Evolutionary conservation across 176 grass and related monocot genomes (phyloP).

Genomic region (Bromus sterilis): DNA sequence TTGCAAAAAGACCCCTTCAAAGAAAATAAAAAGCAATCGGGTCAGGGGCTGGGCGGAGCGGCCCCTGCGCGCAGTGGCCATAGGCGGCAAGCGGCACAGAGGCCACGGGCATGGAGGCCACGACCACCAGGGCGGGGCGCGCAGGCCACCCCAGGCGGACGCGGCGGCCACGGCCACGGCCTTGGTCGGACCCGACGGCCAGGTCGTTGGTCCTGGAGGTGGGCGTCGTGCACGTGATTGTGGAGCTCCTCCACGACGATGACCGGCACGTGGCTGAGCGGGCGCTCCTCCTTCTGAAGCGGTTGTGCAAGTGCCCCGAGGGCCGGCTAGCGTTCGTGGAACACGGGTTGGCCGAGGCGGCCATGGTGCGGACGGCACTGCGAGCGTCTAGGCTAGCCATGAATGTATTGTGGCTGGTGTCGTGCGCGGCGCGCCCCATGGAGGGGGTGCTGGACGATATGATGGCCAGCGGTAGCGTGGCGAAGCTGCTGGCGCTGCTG

Average conservation of each 20-base stretch:
- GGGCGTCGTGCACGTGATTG: conserved; percentile 49
- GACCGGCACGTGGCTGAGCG: conserved; percentile 40
- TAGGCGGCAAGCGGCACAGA: no score
- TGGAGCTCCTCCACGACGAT: conserved; percentile 61
- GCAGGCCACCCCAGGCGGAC: no score
- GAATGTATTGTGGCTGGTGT: conserved; percentile 56
- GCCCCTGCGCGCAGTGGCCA: no score
- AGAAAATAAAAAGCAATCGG: no score
- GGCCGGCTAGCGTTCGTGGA: conserved; percentile 61
- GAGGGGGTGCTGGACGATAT: conserved; percentile 58
- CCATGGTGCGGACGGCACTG: conserved; percentile 33
- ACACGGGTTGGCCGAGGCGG: conserved; percentile 49
- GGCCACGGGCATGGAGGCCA: no score
- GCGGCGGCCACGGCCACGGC: no score
- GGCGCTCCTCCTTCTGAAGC: conserved; percentile 56
- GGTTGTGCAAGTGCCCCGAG: conserved; percentile 67
- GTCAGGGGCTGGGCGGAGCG: no score
- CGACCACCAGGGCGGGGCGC: no score
- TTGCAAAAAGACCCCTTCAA: no score
- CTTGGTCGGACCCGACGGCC: no score
- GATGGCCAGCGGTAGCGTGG: conserved; percentile 36
- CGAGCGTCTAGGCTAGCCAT: conserved; percentile 51
- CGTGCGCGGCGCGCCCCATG: conserved; percentile 23
- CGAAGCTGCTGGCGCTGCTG: conserved; percentile 51
- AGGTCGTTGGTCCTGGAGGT: no score